Base-by-base conservation (phyloP, 116 monocot genomes). In the Papilionanthe hybrid region DNA sequence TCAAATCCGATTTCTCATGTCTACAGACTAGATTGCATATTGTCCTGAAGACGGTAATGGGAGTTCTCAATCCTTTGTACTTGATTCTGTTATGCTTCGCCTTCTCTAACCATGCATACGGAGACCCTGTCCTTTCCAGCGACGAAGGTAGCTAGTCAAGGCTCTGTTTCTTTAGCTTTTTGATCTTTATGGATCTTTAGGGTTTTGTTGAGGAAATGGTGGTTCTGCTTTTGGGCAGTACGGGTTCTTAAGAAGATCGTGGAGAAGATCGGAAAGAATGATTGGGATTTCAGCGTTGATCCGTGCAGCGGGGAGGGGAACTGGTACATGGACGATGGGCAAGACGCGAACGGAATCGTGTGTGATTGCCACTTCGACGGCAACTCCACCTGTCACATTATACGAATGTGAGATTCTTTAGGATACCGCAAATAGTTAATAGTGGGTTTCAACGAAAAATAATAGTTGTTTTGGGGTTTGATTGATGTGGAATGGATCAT, bases 201-300 rank as follows among this genome's bases (percentile, higher is more conserved):
- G 32, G 29, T 13, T 71, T 19, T 13, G 7, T n/a, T 73, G 44
- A 44, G 73, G 4, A 73, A 45, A 44, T 15, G 8, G 73, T 73
- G 18, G 22, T 45, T 44, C 7, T 72, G 13, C 0, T 72, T 9
- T 18, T 42, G 72, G 32, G 65, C 86, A 90, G 90, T 56, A 71
- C 67, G 32, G 5, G 75, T 76, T 5, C 87, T 90, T 18, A 25
- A 27, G 19, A 48, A 53, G 44, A 83, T 90, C n/a, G 87, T 85
- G 7, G 41, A 58, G 60, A 83, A 68, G 75, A 25, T 87, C 58
- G 83, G 85, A 57, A 82, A 78, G 78, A 37, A 37, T 29, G 77
- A 83, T 67, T 87, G 90, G 90, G 78, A 90, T 37, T 90, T 90
- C 86, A 27, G 48, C 8, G 85, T 80, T 19, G 85, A 87, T 83